Conservation (phyloP, 306 rosid genomes). For the Castanospermum australe region DNA sequence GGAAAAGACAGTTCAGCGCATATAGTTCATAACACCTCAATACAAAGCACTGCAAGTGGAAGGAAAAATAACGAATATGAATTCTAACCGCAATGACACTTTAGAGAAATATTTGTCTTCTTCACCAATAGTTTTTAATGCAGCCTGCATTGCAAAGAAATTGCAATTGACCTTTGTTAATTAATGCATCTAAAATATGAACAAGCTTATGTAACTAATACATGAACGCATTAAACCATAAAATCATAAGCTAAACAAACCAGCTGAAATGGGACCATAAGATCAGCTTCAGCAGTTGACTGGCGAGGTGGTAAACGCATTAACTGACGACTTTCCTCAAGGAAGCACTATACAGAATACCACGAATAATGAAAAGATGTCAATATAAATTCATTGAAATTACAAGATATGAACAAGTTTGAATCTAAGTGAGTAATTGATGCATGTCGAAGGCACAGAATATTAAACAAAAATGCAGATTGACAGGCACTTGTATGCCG, state of each 20-base stretch:
- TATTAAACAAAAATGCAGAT: background rate
- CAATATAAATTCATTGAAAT: conserved; percentile 23
- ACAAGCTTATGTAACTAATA: conserved; percentile 13
- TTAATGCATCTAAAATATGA: conserved; percentile 16
- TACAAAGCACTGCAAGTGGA: conserved; percentile 17
- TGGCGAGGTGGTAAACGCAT: conserved; percentile 97
- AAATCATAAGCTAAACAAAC: conserved; percentile 47
- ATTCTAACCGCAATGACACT: conserved; percentile 79
- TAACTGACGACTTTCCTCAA: conserved; percentile 91
- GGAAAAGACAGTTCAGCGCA: conserved; percentile 22
- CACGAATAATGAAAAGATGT: conserved; percentile 2
- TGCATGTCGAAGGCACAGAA: conserved; percentile 6
- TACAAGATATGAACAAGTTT: background rate
- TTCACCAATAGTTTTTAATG: conserved; percentile 85
- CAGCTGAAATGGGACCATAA: conserved; percentile 93
- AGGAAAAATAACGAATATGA: conserved; percentile 5
- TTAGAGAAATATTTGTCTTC: conserved; percentile 87
- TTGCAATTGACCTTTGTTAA: conserved; percentile 22
- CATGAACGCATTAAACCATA: conserved; percentile 16
- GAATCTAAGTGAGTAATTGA: background rate
- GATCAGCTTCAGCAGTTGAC: conserved; percentile 98
- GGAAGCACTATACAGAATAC: conserved; percentile 68
- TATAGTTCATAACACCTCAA: conserved; percentile 15
- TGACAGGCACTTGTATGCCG: background rate
- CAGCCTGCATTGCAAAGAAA: conserved; percentile 66